Evolutionary conservation across 2,329 filamentous ascomycete genomes (phyloP).

Genomic region (Penicillium sp.): DNA sequence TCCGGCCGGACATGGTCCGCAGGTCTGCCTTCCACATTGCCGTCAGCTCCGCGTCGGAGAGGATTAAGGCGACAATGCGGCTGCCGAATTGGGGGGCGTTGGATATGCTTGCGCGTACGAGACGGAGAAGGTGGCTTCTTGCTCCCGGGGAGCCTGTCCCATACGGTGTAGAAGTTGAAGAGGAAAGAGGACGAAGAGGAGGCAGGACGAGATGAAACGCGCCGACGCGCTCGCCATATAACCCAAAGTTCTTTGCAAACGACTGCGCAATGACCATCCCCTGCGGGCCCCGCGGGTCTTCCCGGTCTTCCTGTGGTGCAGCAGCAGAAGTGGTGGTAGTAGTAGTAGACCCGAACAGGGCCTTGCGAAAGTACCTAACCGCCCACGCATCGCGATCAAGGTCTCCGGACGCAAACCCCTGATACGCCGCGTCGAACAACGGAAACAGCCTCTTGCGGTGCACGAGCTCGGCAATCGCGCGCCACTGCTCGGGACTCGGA

Average conservation of each 20-base stretch:
- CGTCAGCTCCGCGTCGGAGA: constrained; percentile 79
- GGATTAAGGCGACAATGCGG: constrained; percentile 77
- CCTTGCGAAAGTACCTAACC: constrained; percentile 80
- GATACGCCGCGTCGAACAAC: constrained; percentile 97
- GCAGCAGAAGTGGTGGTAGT: no score
- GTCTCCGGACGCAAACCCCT: constrained; percentile 93
- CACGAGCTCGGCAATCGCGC: constrained; percentile 78
- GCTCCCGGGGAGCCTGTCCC: neutral
- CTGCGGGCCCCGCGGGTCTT: no score
- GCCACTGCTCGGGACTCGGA: constrained; percentile 90
- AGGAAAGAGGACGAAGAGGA: neutral
- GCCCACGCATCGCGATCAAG: constrained; percentile 84
- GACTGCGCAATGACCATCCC: constrained; percentile 63
- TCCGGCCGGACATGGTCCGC: constrained; percentile 88
- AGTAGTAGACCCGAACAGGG: no score
- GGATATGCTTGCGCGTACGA: constrained; percentile 30
- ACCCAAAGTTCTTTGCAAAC: constrained; percentile 70
- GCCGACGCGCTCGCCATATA: constrained; percentile 94
- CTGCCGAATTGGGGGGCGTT: constrained; percentile 61
- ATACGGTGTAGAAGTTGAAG: no score
- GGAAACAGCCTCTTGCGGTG: constrained; percentile 84
- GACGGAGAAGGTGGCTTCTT: neutral
- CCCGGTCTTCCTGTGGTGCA: no score
- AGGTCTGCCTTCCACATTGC: constrained; percentile 89
- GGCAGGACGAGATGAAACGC: constrained; percentile 72